These are phyloP conservation scores for Hygrocybe punicea DNA, from an alignment of 768 basidiomycete species.

Conservation along the genomic window DNA sequence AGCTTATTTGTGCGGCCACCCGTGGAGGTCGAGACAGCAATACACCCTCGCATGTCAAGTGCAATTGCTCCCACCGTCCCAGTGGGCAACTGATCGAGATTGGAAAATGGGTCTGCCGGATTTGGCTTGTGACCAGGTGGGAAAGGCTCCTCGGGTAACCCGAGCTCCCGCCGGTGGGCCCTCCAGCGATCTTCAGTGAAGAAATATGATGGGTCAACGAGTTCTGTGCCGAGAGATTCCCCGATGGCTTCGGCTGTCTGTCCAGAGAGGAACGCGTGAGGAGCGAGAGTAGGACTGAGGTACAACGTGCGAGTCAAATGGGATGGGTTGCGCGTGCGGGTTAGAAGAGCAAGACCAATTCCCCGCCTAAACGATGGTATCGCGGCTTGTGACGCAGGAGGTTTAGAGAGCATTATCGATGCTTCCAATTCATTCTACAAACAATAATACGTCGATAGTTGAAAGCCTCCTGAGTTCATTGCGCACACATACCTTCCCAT, in stretches of 20 bases:
- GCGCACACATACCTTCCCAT: constrained; percentile 55
- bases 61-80: constrained; percentile 88
- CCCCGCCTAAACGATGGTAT: constrained; percentile 62
- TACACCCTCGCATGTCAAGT: constrained; percentile 69
- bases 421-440: constrained; percentile 76
- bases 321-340: constrained; percentile 68
- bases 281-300: constrained; percentile 56
- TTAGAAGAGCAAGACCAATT: constrained; percentile 60
- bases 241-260: constrained; percentile 59
- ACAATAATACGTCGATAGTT: not conserved
- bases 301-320: constrained; percentile 68
- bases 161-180: constrained; percentile 71
- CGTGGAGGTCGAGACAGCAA: constrained; percentile 71
- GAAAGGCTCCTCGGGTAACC: constrained; percentile 64
- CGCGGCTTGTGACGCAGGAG: constrained; percentile 60
- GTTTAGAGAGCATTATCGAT: constrained; percentile 76
- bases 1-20: constrained; percentile 83
- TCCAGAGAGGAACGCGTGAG: constrained; percentile 72
- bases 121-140: constrained; percentile 30
- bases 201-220: constrained; percentile 75
- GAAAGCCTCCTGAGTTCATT: constrained; percentile 1
- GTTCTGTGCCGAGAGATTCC: constrained; percentile 47
- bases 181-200: constrained; percentile 72
- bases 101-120: constrained; percentile 13
- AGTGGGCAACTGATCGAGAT: constrained; percentile 59